Conservation (phyloP, 2,329 filamentous ascomycete genomes). For the Verticillium klebahnii region DNA sequence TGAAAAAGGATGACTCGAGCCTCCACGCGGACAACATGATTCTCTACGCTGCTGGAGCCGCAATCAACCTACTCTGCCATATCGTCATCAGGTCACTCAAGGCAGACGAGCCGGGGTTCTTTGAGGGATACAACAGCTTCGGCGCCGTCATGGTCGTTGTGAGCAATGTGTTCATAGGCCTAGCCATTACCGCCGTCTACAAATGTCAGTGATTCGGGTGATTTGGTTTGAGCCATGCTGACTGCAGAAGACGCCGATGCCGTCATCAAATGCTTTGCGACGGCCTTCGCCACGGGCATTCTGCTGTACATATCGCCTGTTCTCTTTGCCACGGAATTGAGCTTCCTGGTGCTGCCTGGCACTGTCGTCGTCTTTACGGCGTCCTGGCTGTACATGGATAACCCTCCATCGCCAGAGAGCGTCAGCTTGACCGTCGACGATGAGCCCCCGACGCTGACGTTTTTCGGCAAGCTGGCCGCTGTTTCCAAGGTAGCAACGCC, state of each 20-base stretch:
- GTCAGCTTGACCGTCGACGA: conserved; percentile 6
- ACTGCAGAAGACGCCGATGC: conserved; percentile 23
- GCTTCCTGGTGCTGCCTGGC: conserved; percentile 21
- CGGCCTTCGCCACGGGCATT: conserved; percentile 24
- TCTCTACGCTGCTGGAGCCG: conserved; percentile 22
- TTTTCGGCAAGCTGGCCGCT: conserved; percentile 9
- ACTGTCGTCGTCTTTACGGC: conserved; percentile 23
- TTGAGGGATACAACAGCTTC: conserved; percentile 18
- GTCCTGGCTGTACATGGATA: conserved; percentile 25
- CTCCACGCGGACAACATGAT: conserved; percentile 27
- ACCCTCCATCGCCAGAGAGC: conserved; percentile 16
- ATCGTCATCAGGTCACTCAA: conserved; percentile 17
- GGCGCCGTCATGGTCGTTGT: conserved; percentile 24
- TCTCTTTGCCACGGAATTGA: conserved; percentile 21
- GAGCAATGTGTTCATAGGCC: conserved; percentile 27
- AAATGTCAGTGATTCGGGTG: conserved; percentile 19
- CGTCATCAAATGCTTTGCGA: conserved; percentile 27
- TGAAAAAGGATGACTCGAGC: conserved; percentile 24
- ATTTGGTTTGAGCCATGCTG: neutral
- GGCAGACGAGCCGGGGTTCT: conserved; percentile 21
- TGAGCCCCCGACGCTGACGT: conserved; percentile 8
- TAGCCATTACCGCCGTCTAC: conserved; percentile 29
- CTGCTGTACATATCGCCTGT: conserved; percentile 24
- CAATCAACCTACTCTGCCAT: conserved; percentile 23
- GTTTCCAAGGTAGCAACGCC: conserved; percentile 4